Evolutionary conservation across 1,284 basidiomycete species (phyloP).

Genomic region (Sporisorium scitamineum): DNA sequence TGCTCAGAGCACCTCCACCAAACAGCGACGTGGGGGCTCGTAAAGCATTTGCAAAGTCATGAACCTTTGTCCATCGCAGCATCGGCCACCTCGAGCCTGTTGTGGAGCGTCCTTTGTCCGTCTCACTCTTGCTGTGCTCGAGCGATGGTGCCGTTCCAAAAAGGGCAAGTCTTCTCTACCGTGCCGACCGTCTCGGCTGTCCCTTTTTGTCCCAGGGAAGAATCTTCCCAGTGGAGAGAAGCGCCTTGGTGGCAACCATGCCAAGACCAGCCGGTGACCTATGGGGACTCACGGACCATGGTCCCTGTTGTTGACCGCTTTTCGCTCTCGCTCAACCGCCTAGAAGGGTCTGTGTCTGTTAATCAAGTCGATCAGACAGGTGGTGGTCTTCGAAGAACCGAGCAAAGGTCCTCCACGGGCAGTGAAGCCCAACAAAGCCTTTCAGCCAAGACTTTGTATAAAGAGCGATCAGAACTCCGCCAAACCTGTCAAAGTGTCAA

Average conservation of each 20-base stretch:
- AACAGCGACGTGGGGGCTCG: no score
- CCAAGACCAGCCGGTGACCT: constrained; percentile 38
- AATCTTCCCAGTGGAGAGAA: neutral
- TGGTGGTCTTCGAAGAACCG: neutral
- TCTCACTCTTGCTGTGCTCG: neutral
- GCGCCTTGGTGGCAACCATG: constrained; percentile 1
- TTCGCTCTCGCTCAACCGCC: neutral
- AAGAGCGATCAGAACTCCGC: constrained; percentile 20
- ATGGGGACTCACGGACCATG: constrained; percentile 13
- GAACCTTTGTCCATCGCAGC: neutral
- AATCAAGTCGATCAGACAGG: neutral
- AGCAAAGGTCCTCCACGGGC: neutral
- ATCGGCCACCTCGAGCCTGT: neutral
- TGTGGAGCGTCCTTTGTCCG: neutral
- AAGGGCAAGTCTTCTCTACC: constrained; percentile 4
- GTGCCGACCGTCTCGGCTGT: constrained; percentile 15
- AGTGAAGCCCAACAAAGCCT: neutral
- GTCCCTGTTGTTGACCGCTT: neutral
- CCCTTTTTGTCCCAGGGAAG: neutral
- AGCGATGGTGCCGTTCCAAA: neutral
- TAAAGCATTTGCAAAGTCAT: no score
- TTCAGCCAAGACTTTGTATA: constrained; percentile 14
- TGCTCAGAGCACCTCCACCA: neutral
- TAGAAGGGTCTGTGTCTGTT: neutral
- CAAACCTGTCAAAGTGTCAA: neutral